Evolutionary conservation across 2,329 filamentous ascomycete genomes (phyloP).

Genomic region (Hymenoscyphus repandus): DNA sequence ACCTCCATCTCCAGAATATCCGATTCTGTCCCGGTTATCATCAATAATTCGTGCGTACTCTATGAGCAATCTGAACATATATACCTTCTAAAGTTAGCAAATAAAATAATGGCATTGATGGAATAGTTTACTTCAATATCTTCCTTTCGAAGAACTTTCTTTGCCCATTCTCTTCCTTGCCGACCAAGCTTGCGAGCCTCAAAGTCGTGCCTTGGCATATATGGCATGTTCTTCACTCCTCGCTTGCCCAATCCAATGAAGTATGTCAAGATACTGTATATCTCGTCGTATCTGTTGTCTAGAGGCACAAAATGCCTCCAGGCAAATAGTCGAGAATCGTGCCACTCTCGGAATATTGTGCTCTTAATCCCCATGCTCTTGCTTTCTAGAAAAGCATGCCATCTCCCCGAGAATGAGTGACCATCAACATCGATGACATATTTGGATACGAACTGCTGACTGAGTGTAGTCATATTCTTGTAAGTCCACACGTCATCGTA

Average conservation of each 20-base stretch:
- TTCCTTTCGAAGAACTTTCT: conserved; percentile 61
- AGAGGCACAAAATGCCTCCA: conserved; percentile 82
- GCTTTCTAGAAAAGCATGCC: conserved; percentile 62
- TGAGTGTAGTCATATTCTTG: conserved; percentile 51
- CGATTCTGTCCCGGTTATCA: conserved; percentile 32
- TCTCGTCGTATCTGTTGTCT: conserved; percentile 67
- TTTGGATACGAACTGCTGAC: conserved; percentile 55
- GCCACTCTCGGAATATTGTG: conserved; percentile 76
- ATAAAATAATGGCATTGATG: background rate
- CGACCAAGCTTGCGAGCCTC: conserved; percentile 61
- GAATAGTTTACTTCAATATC: conserved; percentile 63
- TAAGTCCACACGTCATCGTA: conserved; percentile 40
- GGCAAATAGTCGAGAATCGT: conserved; percentile 65
- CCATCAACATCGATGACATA: conserved; percentile 75
- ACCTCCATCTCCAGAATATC: conserved; percentile 31
- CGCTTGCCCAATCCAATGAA: conserved; percentile 56
- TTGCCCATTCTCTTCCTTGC: conserved; percentile 9
- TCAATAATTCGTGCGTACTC: conserved; percentile 50
- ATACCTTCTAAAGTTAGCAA: conserved; percentile 36
- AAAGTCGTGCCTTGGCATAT: conserved; percentile 38
- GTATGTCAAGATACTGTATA: conserved; percentile 69
- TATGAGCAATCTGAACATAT: conserved; percentile 59
- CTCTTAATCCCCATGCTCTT: conserved; percentile 71
- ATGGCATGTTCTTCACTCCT: conserved; percentile 34
- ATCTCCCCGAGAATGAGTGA: conserved; percentile 64